Base-by-base conservation (phyloP, 108 stramenopile species). In the Cyclotella distinguenda region DNA sequence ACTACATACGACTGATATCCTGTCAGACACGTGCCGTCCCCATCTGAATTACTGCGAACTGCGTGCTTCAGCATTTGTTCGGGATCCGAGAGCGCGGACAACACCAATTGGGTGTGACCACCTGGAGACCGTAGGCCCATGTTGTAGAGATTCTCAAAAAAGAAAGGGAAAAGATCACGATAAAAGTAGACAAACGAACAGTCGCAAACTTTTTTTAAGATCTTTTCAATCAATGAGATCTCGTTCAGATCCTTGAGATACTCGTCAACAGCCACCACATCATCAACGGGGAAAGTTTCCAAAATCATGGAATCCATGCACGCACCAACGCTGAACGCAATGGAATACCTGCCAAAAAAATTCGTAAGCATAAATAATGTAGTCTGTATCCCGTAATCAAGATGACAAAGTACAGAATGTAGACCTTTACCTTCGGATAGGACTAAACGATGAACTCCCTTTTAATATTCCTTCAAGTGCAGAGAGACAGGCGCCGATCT, bases 111-210 rank as follows among this genome's bases (percentile, higher is more conserved):
- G 7, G 44, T 48, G 40, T 48, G 61, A 3, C 21, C 55, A 34
- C 58, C 13, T n/a, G 60, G 46, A 19, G 67, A 71, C 15, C 22
- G 49, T 51, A 60, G 26, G 32, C 48, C 77, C 45, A 35, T 44
- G 28, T 57, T 54, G 52, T 67, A 72, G 16, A 81, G 47, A 46
- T 10, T 15, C 8, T 44, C 45, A 16, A 70, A 42, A 55, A 81
- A 81, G 19, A 27, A 18, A 10, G 62, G 61, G 16, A 72, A 69
- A 8, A 74, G 46, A 54, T 81, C 73, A 23, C 70, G 66, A 38
- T 81, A 63, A 46, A 81, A 81, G 56, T 81, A 81, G 5, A 81
- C 49, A 32, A 78, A 78, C 12, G 71, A 68, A 31, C 67, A 70
- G 40, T 77, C 75, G 28, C 77, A 72, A 32, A 52, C 71, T 66